These are phyloP conservation scores for Aegilops bicornis DNA, from an alignment of 176 grass and related monocot genomes.

Conservation along the genomic window DNA sequence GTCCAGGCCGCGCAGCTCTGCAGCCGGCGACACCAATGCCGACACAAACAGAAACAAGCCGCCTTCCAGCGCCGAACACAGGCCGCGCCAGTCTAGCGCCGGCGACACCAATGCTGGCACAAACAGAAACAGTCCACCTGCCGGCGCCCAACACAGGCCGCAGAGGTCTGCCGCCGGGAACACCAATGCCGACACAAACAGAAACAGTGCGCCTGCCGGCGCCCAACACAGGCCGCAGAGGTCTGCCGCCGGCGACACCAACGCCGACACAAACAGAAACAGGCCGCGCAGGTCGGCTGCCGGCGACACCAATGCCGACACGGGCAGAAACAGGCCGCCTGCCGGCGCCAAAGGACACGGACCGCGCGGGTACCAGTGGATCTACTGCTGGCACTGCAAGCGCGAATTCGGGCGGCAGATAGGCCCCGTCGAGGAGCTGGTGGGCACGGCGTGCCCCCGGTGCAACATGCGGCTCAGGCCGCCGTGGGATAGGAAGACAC, in stretches of 20 bases:
- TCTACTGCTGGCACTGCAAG: conserved; percentile 10
- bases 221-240: neutral
- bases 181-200: too few relatives aligned
- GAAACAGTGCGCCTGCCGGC: too few relatives aligned
- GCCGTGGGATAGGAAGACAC: neutral
- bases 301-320: neutral
- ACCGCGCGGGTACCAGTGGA: neutral
- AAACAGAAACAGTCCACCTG: too few relatives aligned
- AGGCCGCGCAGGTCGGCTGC: neutral
- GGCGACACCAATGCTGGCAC: neutral
- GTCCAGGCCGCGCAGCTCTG: neutral
- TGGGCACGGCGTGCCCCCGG: neutral
- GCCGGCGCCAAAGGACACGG: neutral
- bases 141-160: neutral
- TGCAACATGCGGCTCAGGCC: neutral
- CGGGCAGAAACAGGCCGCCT: neutral
- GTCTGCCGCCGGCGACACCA: neutral
- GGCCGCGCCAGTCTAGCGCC: neutral
- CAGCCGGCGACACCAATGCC: neutral
- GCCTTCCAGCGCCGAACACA: too few relatives aligned
- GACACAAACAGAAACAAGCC: too few relatives aligned
- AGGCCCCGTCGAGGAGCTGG: neutral
- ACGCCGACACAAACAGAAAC: neutral
- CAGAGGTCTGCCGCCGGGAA: neutral
- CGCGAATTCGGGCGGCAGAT: neutral